Base-by-base conservation (phyloP, 2,329 filamentous ascomycete genomes). In the Venturia pyrina region DNA sequence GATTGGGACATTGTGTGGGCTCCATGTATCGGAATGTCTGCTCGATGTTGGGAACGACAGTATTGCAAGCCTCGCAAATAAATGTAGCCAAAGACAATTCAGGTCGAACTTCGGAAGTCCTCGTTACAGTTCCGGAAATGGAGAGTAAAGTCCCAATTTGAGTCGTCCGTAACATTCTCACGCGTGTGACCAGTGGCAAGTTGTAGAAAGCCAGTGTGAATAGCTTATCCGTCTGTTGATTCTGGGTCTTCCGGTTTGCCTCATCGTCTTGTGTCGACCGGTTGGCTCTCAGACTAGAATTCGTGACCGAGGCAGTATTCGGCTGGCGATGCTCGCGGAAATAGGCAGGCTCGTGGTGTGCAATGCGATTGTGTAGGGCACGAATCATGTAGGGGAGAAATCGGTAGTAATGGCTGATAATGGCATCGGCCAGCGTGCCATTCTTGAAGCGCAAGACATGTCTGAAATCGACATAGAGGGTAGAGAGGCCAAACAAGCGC, bases 21-120 rank as follows among this genome's bases (percentile, higher is more conserved):
- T 99, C 95, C 0, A 93, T 97, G 77, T 97, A 99, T 73, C 92
- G 87, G 80, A 99, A 99, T 0, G 91, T 96, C 79, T 99, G 95
- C 77, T 99, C 95, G 37, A 99, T 88, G 73, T 97, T 96, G 46
- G 90, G 88, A 6, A 96, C 86, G 1, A 93, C 87, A 3, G 87
- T 88, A 69, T 90, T 89, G 79, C 95, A 99, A 61, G 84, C 86
- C 75, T 97, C 90, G 77, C 95, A 99, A 66, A 88, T 86, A 72
- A 99, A 99, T 0, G 95, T 97, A 6, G 90, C 95, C 28, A 96
- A 82, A 2, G 92, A 96, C 68, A 99, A 79, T 77, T 99, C 95
- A 0, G 95, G 95, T 43, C 95, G 87, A 32, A 99, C 95, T 81
- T 99, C 95, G 11, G 95, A 99, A 6, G 95, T 99, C 75, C 95